Percentiles rank a stretch among this genome's conserved stretches.
Conservation (phyloP, 2,329 filamentous ascomycete genomes). For the Domatiomyces globalis region DNA sequence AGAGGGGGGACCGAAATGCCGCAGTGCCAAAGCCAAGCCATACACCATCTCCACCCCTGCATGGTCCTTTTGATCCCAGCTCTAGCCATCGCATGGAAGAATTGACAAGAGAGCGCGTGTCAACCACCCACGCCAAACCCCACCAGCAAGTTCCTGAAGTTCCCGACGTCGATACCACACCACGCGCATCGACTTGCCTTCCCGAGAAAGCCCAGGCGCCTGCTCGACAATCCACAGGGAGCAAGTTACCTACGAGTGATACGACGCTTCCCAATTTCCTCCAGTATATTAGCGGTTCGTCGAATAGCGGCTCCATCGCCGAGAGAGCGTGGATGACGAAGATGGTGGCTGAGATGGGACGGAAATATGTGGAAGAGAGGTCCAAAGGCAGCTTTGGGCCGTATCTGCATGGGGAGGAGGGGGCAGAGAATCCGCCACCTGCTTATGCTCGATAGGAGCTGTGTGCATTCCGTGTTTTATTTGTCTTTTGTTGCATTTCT, state of each 20-base stretch:
- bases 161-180: constrained; percentile 13
- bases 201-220: constrained; percentile 4
- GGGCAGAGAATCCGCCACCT: constrained; percentile 28
- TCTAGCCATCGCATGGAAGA: neutral
- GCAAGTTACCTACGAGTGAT: constrained; percentile 8
- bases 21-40: neutral
- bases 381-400: constrained; percentile 14
- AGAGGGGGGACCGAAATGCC: neutral
- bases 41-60: neutral
- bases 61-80: neutral
- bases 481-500: neutral
- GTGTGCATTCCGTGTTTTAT: neutral
- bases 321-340: constrained; percentile 39
- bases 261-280: constrained; percentile 24
- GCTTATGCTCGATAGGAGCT: constrained; percentile 29
- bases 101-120: constrained; percentile 5
- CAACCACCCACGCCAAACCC: constrained; percentile 12
- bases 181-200: constrained; percentile 15
- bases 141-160: constrained; percentile 6
- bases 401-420: constrained; percentile 16
- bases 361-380: constrained; percentile 77
- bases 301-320: constrained; percentile 25
- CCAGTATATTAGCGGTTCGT: constrained; percentile 24
- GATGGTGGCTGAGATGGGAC: constrained; percentile 82
- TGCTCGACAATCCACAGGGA: constrained; percentile 18